A percentile compares a stretch with the other conserved stretches of the same genome.
These are phyloP conservation scores for Bathelium albidoporum DNA, from an alignment of 495 filamentous ascomycete species.

Conservation along the genomic window DNA sequence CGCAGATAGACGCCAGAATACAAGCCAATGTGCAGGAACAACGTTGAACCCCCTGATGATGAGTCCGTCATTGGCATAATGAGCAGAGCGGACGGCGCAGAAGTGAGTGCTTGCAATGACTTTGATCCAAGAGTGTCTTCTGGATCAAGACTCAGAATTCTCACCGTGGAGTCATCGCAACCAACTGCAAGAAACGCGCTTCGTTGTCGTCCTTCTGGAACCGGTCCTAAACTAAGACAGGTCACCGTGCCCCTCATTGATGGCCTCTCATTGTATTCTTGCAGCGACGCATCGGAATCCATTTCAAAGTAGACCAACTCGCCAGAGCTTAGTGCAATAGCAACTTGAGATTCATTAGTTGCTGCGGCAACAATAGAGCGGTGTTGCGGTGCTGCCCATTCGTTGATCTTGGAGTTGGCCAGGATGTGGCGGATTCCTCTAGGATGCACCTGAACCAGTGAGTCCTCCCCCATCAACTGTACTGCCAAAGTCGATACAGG, in stretches of 20 bases:
- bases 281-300: conserved; percentile 79
- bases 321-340: conserved; percentile 83
- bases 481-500: conserved; percentile 81
- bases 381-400: conserved; percentile 89
- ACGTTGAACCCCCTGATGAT: conserved; percentile 61
- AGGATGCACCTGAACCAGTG: conserved; percentile 87
- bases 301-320: conserved; percentile 98
- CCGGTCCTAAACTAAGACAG: conserved; percentile 82
- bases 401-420: conserved; percentile 71
- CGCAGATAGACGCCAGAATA: conserved; percentile 91
- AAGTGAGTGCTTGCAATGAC: conserved; percentile 84
- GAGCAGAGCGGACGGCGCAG: conserved; percentile 76
- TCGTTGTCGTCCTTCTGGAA: conserved; percentile 76
- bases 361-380: conserved; percentile 92
- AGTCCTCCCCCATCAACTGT: conserved; percentile 87
- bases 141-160: conserved; percentile 81
- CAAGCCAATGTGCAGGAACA: conserved; percentile 91
- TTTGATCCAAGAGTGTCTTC: conserved; percentile 85
- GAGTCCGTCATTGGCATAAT: conserved; percentile 95
- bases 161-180: conserved; percentile 90
- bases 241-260: conserved; percentile 96
- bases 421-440: conserved; percentile 86
- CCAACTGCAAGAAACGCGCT: conserved; percentile 90
- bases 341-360: conserved; percentile 87
- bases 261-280: conserved; percentile 90